phyloP scores from a whole-genome alignment of 768 basidiomycete genomes.

The Saitozyma podzolica region DNA sequence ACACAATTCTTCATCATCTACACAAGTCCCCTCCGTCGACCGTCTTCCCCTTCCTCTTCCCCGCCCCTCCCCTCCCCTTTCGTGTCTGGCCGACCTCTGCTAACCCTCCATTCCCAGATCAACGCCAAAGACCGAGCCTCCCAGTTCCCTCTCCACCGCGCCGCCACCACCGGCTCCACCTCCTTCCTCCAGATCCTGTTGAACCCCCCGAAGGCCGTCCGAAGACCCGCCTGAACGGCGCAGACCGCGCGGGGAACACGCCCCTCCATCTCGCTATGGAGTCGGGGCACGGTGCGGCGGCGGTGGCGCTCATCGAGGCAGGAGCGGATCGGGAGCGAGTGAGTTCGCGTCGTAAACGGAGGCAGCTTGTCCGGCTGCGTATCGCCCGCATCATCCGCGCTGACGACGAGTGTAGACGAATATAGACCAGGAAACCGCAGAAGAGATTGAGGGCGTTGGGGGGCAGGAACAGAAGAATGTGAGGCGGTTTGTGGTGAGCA shows the following conservation, averaged over 20 bases:
- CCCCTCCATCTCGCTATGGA: constrained; percentile 97
- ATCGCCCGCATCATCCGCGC: not conserved
- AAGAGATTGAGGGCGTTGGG: constrained; percentile 87
- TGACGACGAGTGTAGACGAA: constrained; percentile 62
- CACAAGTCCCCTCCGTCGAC: no score
- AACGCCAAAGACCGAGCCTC: constrained; percentile 92
- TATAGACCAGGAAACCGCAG: constrained; percentile 78
- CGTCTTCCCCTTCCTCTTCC: no score
- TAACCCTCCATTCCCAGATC: constrained; percentile 60
- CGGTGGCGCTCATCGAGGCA: constrained; percentile 86
- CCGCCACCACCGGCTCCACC: constrained; percentile 89
- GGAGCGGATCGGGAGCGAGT: constrained; percentile 90
- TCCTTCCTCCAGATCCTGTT: constrained; percentile 86
- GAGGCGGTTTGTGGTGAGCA: constrained; percentile 64
- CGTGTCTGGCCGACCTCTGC: not conserved
- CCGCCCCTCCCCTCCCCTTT: no score
- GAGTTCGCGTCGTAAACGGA: constrained; percentile 48
- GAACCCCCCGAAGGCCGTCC: constrained; percentile 71
- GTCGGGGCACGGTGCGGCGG: constrained; percentile 87
- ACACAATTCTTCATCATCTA: not conserved
- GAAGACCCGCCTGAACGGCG: constrained; percentile 77
- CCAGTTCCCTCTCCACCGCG: constrained; percentile 93
- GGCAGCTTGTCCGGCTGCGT: no score
- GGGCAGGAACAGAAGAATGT: constrained; percentile 81
- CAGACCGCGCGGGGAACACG: constrained; percentile 71